Percentiles rank a stretch among this genome's conserved stretches.
phyloP scores from a whole-genome alignment of 2,329 filamentous ascomycete genomes.

The Dothistroma septosporum region DNA sequence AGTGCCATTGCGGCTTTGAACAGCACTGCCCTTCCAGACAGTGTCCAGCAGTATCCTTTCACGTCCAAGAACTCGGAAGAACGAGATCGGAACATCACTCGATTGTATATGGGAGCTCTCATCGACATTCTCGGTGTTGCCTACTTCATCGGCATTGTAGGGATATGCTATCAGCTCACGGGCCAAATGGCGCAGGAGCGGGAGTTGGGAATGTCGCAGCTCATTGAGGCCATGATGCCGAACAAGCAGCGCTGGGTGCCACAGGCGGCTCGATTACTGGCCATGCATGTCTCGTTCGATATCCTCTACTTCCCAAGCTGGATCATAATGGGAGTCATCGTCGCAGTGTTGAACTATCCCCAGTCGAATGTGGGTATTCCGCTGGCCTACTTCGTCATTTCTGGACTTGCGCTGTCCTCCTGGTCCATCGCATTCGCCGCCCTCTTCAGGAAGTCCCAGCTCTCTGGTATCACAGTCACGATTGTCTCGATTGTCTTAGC shows the following conservation, averaged over 20 bases:
- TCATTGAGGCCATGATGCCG: conserved; percentile 89
- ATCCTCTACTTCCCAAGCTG: conserved; percentile 76
- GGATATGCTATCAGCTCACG: conserved; percentile 80
- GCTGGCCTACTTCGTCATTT: conserved; percentile 63
- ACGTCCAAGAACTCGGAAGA: conserved; percentile 67
- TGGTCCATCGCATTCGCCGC: conserved; percentile 76
- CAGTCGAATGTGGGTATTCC: conserved; percentile 43
- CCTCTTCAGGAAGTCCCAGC: conserved; percentile 81
- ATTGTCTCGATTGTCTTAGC: conserved; percentile 71
- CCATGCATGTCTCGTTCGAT: conserved; percentile 76
- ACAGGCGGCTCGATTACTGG: conserved; percentile 70
- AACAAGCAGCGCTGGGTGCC: conserved; percentile 69
- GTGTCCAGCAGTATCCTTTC: conserved; percentile 65
- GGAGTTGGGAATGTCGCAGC: conserved; percentile 79
- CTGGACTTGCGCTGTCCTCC: conserved; percentile 72
- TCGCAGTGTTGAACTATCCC: conserved; percentile 56
- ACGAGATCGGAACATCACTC: conserved; percentile 61
- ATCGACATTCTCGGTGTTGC: conserved; percentile 73
- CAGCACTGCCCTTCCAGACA: conserved; percentile 37
- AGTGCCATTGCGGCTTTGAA: conserved; percentile 61
- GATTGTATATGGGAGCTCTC: conserved; percentile 67
- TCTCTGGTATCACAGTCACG: conserved; percentile 76
- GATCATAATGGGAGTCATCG: conserved; percentile 69
- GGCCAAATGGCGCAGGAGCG: conserved; percentile 82
- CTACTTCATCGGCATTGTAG: conserved; percentile 74